phyloP scores from a whole-genome alignment of 169 alveolate species.

The Eimeria necatrix region DNA sequence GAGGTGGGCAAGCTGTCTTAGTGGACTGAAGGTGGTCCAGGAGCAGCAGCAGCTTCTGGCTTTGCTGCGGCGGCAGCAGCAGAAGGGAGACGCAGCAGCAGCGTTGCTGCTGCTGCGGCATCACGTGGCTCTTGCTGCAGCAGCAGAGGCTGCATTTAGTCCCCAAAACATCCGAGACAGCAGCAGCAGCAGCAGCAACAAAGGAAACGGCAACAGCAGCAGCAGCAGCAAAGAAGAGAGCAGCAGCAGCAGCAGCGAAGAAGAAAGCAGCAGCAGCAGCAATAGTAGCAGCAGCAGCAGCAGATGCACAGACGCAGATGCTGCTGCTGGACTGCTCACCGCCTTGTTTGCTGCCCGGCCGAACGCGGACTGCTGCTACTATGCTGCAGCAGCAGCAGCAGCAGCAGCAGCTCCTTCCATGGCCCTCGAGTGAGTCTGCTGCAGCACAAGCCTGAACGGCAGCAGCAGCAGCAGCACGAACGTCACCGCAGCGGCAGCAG shows the following conservation, averaged over 20 bases:
- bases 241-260: not conserved
- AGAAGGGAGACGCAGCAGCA: slow-evolving; percentile 9
- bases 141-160: slow-evolving; percentile 24
- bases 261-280: not conserved
- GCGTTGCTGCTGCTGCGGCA: slow-evolving; percentile 40
- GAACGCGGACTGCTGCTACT: not conserved
- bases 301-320: no score
- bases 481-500: no score
- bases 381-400: slow-evolving; percentile 24
- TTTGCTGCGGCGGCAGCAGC: slow-evolving; percentile 58
- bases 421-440: not conserved
- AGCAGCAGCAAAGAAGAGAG: not conserved
- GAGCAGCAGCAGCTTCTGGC: slow-evolving; percentile 9
- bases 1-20: not conserved
- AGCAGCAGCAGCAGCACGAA: not conserved
- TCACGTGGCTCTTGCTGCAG: slow-evolving; percentile 34
- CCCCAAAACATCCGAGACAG: not conserved
- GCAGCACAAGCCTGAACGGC: not conserved
- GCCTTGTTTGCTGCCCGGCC: slow-evolving; percentile 17
- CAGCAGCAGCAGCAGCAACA: slow-evolving; percentile 64
- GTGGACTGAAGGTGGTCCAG: not conserved
- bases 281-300: not conserved
- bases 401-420: not conserved
- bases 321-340: not conserved
- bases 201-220: not conserved